Base-by-base conservation (phyloP, 305 asterid species). In the Fraxinus xanthoxyloides region DNA sequence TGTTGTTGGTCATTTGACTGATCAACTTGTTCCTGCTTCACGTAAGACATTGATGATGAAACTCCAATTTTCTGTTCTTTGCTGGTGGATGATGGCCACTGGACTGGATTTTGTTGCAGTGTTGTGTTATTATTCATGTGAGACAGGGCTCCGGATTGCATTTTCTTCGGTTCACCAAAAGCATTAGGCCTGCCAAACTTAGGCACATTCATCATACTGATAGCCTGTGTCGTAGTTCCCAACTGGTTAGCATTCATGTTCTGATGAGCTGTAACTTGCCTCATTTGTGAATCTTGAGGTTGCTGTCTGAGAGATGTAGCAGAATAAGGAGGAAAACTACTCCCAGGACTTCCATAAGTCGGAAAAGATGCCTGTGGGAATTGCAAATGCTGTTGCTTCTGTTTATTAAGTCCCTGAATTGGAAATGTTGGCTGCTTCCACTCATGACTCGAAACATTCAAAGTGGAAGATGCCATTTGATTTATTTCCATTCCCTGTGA, bases 401-500 rank as follows among this genome's bases (percentile, higher is more conserved):
- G 97, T 87, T 93, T 95, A 83, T 89, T 92, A 79, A 90, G 83
- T 83, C 93, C 97, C 85, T 88, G 97, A 36, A 88, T 32, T 61
- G 94, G 92, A 80, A 87, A 91, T 72, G 91, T 46, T 5, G 94
- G 89, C 73, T 87, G 93, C 86, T 91, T 93, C 90, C 94, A 89
- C 40, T 92, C 97, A 81, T 89, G 95, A 82, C 81, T 86, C 76
- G 88, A 79, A 85, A 88, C 89, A 82, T 80, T 86, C 75, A 89
- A 84, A 87, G 85, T 63, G 67, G 93, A 80, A 80, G 85, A 77
- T 34, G 90, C 35, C 85, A 89, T 83, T 79, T 89, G 97, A 84
- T 81, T 85, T 79, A 85, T 86, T 81, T 85, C 92, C 75, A 82
- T 76, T 84, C 90, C 93, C 82, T 77, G 94, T 76, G 90, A 78